Evolutionary conservation across 2,329 filamentous ascomycete species (phyloP).

Genomic region (Aspergillus glaucus): DNA sequence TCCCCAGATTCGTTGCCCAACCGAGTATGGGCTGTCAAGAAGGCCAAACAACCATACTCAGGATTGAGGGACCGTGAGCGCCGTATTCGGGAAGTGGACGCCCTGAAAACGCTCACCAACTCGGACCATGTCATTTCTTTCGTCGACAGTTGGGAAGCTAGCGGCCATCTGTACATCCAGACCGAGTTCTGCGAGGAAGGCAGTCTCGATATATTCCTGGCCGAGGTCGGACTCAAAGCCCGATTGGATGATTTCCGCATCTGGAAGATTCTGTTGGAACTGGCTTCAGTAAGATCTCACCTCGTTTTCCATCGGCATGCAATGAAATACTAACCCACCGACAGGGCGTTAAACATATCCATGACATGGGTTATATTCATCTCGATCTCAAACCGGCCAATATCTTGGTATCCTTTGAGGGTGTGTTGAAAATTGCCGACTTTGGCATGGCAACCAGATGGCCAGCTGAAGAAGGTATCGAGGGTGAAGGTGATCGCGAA

Average conservation of each 20-base stretch:
- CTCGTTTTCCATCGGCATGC: neutral
- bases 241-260: constrained; percentile 94
- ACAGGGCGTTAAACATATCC: constrained; percentile 83
- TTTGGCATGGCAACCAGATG: constrained; percentile 69
- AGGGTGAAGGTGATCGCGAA: constrained; percentile 90
- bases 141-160: constrained; percentile 80
- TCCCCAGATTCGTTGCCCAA: constrained; percentile 50
- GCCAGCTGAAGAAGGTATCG: constrained; percentile 69
- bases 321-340: constrained; percentile 8
- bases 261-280: constrained; percentile 92
- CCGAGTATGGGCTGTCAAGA: constrained; percentile 86
- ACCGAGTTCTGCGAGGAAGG: constrained; percentile 96
- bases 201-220: constrained; percentile 77
- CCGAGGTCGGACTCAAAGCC: constrained; percentile 73
- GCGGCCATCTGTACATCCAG: constrained; percentile 86
- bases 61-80: constrained; percentile 73
- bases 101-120: constrained; percentile 68
- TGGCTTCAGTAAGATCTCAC: constrained; percentile 61
- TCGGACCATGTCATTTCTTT: constrained; percentile 82
- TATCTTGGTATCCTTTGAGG: constrained; percentile 60
- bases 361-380: constrained; percentile 74
- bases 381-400: constrained; percentile 63
- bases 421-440: constrained; percentile 60
- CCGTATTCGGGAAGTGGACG: constrained; percentile 76
- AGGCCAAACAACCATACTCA: constrained; percentile 71